phyloP scores from a whole-genome alignment of 1,284 basidiomycete species.

The Apiotrichum mycotoxinovorans region DNA sequence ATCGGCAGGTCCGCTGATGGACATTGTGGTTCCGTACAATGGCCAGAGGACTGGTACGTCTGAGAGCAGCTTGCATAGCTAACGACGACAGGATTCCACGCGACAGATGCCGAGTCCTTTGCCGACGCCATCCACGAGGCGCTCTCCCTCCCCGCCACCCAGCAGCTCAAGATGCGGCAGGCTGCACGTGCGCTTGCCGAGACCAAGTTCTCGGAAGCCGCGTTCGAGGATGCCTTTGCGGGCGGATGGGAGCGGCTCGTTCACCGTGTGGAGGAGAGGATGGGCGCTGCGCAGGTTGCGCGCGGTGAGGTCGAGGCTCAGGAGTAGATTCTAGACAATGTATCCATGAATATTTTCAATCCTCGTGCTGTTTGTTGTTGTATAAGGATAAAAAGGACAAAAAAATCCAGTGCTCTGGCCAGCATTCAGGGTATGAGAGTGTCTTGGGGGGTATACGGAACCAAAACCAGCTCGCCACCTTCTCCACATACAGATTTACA shows the following conservation, averaged over 20 bases:
- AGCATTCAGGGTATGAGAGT: too few relatives aligned
- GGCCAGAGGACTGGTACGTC: constrained; percentile 64
- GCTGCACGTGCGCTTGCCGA: constrained; percentile 68
- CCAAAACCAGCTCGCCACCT: too few relatives aligned
- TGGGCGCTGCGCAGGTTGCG: not conserved
- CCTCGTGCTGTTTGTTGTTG: too few relatives aligned
- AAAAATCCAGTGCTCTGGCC: too few relatives aligned
- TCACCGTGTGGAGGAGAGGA: constrained; percentile 5
- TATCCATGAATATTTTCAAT: too few relatives aligned
- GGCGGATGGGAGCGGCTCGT: constrained; percentile 37
- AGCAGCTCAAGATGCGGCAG: constrained; percentile 61
- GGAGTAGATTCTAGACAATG: not conserved
- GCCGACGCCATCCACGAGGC: constrained; percentile 66
- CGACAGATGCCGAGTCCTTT: constrained; percentile 64
- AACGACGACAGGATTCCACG: constrained; percentile 68
- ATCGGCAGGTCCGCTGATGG: constrained; percentile 84
- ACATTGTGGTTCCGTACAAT: constrained; percentile 80
- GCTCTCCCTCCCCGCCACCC: constrained; percentile 58
- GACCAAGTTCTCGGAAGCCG: constrained; percentile 67
- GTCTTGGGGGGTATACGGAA: too few relatives aligned
- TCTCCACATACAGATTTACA: too few relatives aligned
- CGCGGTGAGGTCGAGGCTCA: not conserved
- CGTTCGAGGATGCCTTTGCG: constrained; percentile 71
- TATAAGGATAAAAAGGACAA: too few relatives aligned
- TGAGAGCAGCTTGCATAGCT: not conserved